A percentile compares a stretch with the other conserved stretches of the same genome.
Evolutionary conservation across 2,329 filamentous ascomycete genomes (phyloP).

Genomic region (Zasmidium cellare): DNA sequence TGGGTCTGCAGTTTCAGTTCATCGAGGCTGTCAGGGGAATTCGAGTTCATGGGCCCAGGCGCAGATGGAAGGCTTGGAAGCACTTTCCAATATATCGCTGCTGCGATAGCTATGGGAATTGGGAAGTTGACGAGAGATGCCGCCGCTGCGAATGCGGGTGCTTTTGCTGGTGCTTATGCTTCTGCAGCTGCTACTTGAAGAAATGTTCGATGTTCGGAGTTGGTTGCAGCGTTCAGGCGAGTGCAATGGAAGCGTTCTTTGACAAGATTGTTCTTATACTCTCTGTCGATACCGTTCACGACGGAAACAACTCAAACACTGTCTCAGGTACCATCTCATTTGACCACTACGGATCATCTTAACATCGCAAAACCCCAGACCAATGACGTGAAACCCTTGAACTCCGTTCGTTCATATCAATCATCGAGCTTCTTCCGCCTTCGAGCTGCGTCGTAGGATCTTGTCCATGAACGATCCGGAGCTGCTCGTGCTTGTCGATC

Average conservation of each 20-base stretch:
- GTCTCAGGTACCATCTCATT: too few relatives aligned
- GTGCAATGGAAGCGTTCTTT: too few relatives aligned
- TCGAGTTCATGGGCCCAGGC: background rate
- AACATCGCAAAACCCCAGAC: too few relatives aligned
- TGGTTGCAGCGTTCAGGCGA: too few relatives aligned
- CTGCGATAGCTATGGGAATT: background rate
- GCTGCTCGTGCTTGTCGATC: background rate
- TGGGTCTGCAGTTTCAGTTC: background rate
- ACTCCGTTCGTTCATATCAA: too few relatives aligned
- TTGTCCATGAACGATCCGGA: background rate
- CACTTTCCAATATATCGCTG: background rate
- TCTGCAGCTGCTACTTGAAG: background rate
- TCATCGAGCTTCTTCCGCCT: background rate
- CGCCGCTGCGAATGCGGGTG: background rate
- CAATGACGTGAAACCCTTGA: too few relatives aligned
- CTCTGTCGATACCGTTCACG: too few relatives aligned
- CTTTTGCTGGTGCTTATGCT: background rate
- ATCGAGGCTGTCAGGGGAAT: background rate
- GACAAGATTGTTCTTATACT: too few relatives aligned
- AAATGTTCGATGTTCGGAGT: too few relatives aligned
- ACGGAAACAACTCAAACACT: too few relatives aligned
- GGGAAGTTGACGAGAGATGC: background rate
- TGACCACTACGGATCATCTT: too few relatives aligned
- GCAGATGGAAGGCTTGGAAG: background rate
- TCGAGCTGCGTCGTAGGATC: background rate